Evolutionary conservation across 441 rosid species (phyloP).

Genomic region (Capsella rubella): DNA sequence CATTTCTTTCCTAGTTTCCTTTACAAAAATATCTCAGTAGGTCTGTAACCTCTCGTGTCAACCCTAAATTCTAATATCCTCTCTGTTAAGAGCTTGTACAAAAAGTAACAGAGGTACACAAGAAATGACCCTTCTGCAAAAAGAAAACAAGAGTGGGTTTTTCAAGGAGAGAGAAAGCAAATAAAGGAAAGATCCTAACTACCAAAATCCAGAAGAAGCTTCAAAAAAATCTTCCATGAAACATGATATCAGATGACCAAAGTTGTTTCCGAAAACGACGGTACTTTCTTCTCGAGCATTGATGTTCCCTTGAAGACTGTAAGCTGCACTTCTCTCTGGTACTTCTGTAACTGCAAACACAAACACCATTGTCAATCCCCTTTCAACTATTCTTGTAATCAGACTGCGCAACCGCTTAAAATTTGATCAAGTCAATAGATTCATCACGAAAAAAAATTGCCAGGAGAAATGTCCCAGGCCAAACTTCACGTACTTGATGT

Average conservation of each 20-base stretch:
- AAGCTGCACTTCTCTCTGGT: conserved; percentile 71
- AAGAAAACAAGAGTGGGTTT: conserved; percentile 10
- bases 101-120: conserved; percentile 31
- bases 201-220: conserved; percentile 36
- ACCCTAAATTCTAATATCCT: conserved; percentile 24
- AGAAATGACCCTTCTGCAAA: conserved; percentile 37
- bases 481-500: conserved; percentile 53
- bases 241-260: conserved; percentile 11
- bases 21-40: conserved; percentile 31
- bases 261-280: conserved; percentile 38
- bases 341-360: conserved; percentile 59
- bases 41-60: conserved; percentile 27
- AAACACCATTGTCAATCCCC: conserved; percentile 9
- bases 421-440: neutral
- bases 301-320: conserved; percentile 84
- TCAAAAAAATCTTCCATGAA: conserved; percentile 6
- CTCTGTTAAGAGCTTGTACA: conserved; percentile 32
- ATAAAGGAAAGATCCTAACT: conserved; percentile 31
- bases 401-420: neutral
- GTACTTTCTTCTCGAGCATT: conserved; percentile 85
- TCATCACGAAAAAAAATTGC: neutral
- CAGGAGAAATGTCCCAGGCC: neutral
- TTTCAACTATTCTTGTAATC: neutral
- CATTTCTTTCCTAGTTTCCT: conserved; percentile 10
- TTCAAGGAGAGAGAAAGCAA: neutral